These are phyloP conservation scores for Digitaria exilis DNA, from an alignment of 202 grass and related monocot species.

Conservation along the genomic window DNA sequence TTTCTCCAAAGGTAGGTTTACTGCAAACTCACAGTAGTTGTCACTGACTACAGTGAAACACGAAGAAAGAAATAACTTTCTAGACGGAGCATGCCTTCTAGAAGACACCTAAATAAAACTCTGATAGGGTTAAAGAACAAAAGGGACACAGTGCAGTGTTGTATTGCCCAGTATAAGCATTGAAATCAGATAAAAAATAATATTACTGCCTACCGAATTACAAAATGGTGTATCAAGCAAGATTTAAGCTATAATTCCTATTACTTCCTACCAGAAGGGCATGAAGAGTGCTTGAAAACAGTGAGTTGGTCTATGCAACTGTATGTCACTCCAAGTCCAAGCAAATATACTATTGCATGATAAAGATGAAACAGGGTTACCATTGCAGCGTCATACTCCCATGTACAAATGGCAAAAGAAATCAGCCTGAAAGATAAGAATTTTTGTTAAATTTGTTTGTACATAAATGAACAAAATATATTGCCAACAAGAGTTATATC, in stretches of 20 bases:
- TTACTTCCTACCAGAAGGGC: too few species aligned
- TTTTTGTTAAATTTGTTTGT: not conserved
- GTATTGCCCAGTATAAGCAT: not conserved
- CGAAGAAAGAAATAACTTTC: slow-evolving; percentile 1
- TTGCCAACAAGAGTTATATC: not conserved
- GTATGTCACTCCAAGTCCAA: not conserved
- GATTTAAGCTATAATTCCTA: not conserved
- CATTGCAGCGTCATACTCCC: not conserved
- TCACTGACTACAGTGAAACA: slow-evolving; percentile 12
- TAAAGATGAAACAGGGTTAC: slow-evolving; percentile 8
- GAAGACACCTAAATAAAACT: not conserved
- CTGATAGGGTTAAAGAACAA: not conserved
- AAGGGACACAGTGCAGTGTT: not conserved
- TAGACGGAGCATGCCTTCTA: slow-evolving; percentile 2
- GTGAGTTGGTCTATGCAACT: not conserved
- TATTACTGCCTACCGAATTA: not conserved
- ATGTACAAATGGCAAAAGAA: not conserved
- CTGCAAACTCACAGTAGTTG: not conserved
- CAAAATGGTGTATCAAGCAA: not conserved
- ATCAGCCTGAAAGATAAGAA: slow-evolving; percentile 17
- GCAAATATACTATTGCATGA: slow-evolving; percentile 6
- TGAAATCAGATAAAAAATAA: slow-evolving; percentile 1
- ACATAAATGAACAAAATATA: slow-evolving; percentile 12
- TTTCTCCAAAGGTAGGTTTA: slow-evolving; percentile 5
- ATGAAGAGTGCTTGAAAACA: not conserved